Conservation (phyloP, 2,329 filamentous ascomycete species). For the Aspergillus pseudoglaucus region DNA sequence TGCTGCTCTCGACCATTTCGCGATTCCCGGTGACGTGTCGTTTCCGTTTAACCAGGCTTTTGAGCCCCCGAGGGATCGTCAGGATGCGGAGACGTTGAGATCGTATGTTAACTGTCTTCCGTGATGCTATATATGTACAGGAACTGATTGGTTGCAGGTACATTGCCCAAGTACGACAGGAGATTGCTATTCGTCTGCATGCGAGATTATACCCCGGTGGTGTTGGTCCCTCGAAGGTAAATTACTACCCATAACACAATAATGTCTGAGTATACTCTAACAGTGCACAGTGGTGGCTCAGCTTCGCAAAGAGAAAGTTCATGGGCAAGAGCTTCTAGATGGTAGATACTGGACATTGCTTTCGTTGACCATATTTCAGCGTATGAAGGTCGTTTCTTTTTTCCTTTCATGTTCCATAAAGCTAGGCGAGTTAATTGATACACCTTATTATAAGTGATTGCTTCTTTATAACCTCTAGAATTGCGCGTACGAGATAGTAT, state of each 20-base stretch:
- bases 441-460: background rate
- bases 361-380: slow-evolving; percentile 14
- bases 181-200: slow-evolving; percentile 75
- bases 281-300: slow-evolving; percentile 83
- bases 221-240: slow-evolving; percentile 58
- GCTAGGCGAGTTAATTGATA: background rate
- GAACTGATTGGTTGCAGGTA: slow-evolving; percentile 27
- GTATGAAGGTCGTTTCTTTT: slow-evolving; percentile 7
- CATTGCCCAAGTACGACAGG: slow-evolving; percentile 85
- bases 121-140: no score
- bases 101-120: slow-evolving; percentile 54
- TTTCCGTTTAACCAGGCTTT: slow-evolving; percentile 97
- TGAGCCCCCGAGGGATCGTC: slow-evolving; percentile 76
- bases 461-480: no score
- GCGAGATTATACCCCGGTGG: slow-evolving; percentile 78
- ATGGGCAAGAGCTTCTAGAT: slow-evolving; percentile 85
- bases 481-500: no score
- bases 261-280: background rate
- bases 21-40: slow-evolving; percentile 84
- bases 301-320: slow-evolving; percentile 98
- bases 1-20: slow-evolving; percentile 88
- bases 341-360: slow-evolving; percentile 11
- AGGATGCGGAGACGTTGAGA: slow-evolving; percentile 80
- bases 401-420: background rate
- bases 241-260: slow-evolving; percentile 5